Percentiles rank a stretch among this genome's conserved stretches.
phyloP scores from a whole-genome alignment of 768 basidiomycete genomes.

The Boletus insuetus region DNA sequence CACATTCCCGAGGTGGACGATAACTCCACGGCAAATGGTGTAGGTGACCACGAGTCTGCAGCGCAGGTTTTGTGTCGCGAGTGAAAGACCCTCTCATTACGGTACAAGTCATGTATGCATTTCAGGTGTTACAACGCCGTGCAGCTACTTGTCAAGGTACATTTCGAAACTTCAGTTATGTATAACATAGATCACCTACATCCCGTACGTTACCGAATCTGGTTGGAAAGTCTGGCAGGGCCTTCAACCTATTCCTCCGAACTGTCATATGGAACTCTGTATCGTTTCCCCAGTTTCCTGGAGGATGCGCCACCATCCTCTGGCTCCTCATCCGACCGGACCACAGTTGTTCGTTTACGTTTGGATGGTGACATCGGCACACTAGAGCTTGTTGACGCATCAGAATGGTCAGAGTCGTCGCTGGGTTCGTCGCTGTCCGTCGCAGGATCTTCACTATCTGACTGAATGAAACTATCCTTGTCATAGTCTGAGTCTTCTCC shows the following conservation, averaged over 20 bases:
- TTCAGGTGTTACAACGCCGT: too few relatives aligned
- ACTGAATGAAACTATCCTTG: slow-evolving; percentile 1
- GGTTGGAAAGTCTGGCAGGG: background rate
- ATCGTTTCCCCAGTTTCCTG: slow-evolving; percentile 1
- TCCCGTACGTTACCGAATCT: background rate
- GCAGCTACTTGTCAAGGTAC: too few relatives aligned
- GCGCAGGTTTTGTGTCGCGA: too few relatives aligned
- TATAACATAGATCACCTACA: background rate
- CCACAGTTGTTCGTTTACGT: background rate
- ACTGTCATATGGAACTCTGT: background rate
- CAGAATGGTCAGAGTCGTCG: background rate
- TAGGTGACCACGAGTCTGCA: too few relatives aligned
- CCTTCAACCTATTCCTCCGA: background rate
- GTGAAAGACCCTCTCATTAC: too few relatives aligned
- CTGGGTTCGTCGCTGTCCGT: background rate
- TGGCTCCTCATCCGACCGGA: slow-evolving; percentile 5
- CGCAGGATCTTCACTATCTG: background rate
- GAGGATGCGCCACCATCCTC: background rate
- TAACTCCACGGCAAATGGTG: too few relatives aligned
- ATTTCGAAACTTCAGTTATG: too few relatives aligned
- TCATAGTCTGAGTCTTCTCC: slow-evolving; percentile 9
- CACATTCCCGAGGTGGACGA: too few relatives aligned
- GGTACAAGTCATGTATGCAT: too few relatives aligned
- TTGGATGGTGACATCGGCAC: background rate
- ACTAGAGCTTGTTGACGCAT: background rate